A percentile compares a stretch with the other conserved stretches of the same genome.
Conservation (phyloP, 345 rosid genomes). For the Microthlaspi erraticum region DNA sequence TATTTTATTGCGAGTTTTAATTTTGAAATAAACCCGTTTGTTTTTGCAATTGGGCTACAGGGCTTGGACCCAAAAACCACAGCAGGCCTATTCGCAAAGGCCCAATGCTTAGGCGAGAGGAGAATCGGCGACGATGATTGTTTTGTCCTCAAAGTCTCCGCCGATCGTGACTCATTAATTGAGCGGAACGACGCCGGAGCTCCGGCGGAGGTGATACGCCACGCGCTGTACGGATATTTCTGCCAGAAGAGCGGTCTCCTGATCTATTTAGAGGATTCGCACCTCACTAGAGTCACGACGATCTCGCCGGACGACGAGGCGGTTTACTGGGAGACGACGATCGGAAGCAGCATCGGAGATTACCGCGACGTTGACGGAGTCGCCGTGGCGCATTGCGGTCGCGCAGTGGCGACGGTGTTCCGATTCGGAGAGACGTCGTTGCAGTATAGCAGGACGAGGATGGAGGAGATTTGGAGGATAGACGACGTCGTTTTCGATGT, state of each 20-base stretch:
- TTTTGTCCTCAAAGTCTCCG: conserved; percentile 85
- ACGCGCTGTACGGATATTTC: conserved; percentile 91
- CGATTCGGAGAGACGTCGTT: conserved; percentile 76
- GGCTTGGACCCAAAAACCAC: conserved; percentile 91
- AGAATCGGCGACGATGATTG: conserved; percentile 84
- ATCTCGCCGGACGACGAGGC: conserved; percentile 60
- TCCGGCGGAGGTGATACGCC: conserved; percentile 88
- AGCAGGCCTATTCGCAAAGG: conserved; percentile 73
- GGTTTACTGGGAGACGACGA: conserved; percentile 92
- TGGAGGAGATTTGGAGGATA: conserved; percentile 93
- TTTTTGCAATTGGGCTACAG: conserved; percentile 46
- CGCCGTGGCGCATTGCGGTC: conserved; percentile 76
- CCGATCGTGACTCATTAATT: conserved; percentile 71
- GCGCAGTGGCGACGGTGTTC: conserved; percentile 88
- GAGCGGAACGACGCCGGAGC: conserved; percentile 78
- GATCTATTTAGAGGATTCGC: conserved; percentile 87
- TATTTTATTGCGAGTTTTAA: background rate
- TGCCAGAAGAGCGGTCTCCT: conserved; percentile 89
- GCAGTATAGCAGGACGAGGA: conserved; percentile 77
- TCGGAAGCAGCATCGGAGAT: conserved; percentile 85
- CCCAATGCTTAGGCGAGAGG: conserved; percentile 88
- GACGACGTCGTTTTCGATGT: conserved; percentile 94
- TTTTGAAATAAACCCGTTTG: background rate
- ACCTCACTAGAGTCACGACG: conserved; percentile 76
- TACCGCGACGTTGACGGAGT: conserved; percentile 88